These are phyloP conservation scores for Medicago arabica DNA, from an alignment of 306 rosid genomes.

Conservation along the genomic window DNA sequence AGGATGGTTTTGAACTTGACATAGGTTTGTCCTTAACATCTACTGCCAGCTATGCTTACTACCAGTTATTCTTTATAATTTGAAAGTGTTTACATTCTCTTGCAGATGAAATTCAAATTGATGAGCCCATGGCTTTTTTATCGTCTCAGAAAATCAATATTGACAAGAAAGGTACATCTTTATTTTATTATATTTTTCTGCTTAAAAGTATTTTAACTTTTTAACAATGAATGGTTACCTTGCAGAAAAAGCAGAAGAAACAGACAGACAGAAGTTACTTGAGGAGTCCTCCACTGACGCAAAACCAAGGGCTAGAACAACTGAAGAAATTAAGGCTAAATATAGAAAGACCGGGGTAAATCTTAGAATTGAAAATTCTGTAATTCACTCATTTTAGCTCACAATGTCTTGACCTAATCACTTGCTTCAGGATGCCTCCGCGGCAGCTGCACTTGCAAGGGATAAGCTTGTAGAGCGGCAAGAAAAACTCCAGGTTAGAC, in stretches of 20 bases:
- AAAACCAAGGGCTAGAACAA: constrained; percentile 68
- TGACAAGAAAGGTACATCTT: constrained; percentile 63
- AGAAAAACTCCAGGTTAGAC: constrained; percentile 80
- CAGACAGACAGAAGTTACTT: constrained; percentile 66
- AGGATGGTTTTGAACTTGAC: constrained; percentile 55
- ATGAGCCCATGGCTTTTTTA: constrained; percentile 53
- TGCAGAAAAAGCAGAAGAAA: constrained; percentile 62
- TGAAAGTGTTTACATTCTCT: constrained; percentile 39
- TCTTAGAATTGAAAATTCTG: constrained; percentile 39
- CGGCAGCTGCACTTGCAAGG: constrained; percentile 79
- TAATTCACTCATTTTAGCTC: constrained; percentile 33
- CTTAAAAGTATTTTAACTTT: constrained; percentile 26
- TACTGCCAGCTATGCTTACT: constrained; percentile 13
- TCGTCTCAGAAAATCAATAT: constrained; percentile 46
- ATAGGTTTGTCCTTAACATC: constrained; percentile 62
- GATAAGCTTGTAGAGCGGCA: constrained; percentile 76
- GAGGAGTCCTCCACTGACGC: constrained; percentile 55
- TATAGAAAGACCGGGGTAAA: constrained; percentile 70
- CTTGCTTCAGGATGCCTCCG: constrained; percentile 70
- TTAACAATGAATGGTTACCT: constrained; percentile 38
- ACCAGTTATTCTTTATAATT: constrained; percentile 33
- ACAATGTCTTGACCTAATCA: constrained; percentile 37
- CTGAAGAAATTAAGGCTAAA: constrained; percentile 90
- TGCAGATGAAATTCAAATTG: constrained; percentile 76
- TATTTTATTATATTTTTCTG: constrained; percentile 36